These are phyloP conservation scores for Hypomyces rosellus DNA, from an alignment of 2,329 filamentous ascomycete genomes.

Conservation along the genomic window DNA sequence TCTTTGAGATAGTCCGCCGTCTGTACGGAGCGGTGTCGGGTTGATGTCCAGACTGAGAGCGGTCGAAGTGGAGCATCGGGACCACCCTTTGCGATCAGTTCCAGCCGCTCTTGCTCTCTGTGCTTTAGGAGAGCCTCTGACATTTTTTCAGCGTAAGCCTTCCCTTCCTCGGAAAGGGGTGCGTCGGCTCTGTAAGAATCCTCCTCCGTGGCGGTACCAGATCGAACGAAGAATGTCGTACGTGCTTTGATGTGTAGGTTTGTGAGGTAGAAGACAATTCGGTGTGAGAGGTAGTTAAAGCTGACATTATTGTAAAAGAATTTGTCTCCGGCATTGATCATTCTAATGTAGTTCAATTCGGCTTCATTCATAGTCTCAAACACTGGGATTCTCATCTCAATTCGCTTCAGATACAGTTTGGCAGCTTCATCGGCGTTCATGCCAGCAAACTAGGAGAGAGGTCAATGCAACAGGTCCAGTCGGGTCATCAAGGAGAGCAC, in stretches of 20 bases:
- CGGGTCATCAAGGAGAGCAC: conserved; percentile 21
- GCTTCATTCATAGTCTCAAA: conserved; percentile 95
- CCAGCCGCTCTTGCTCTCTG: conserved; percentile 71
- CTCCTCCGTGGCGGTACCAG: conserved; percentile 79
- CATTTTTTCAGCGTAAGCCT: conserved; percentile 79
- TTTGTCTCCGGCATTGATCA: conserved; percentile 94
- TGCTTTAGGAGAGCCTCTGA: conserved; percentile 75
- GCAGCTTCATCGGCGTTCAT: conserved; percentile 93
- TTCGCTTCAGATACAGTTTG: conserved; percentile 81
- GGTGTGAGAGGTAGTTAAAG: conserved; percentile 92
- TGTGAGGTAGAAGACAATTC: conserved; percentile 96
- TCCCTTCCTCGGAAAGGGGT: conserved; percentile 71
- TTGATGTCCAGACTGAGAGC: conserved; percentile 92
- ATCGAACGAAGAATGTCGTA: conserved; percentile 86
- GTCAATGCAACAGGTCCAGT: conserved; percentile 4
- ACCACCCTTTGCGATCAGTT: conserved; percentile 62
- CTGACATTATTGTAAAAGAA: conserved; percentile 95
- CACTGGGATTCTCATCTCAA: conserved; percentile 85
- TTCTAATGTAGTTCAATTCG: conserved; percentile 96
- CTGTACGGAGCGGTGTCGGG: conserved; percentile 80
- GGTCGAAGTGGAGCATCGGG: conserved; percentile 65
- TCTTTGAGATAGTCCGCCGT: conserved; percentile 77
- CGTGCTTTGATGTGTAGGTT: conserved; percentile 96
- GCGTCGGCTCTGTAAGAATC: conserved; percentile 91
- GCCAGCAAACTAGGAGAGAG: conserved; percentile 60